These are phyloP conservation scores for Gentiana dahurica DNA, from an alignment of 257 asterid genomes.

Conservation along the genomic window DNA sequence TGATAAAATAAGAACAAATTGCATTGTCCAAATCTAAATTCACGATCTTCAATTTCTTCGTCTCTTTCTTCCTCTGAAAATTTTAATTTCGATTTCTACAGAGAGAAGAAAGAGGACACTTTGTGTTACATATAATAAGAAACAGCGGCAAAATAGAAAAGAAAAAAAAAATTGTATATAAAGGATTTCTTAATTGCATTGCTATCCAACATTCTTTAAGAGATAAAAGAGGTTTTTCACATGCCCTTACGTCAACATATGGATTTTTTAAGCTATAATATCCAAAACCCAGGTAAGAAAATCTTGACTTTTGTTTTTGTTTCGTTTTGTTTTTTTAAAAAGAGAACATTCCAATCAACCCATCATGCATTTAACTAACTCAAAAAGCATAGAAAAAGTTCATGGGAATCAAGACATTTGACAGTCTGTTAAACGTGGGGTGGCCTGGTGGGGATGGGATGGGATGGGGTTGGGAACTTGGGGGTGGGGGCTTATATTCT, in stretches of 20 bases:
- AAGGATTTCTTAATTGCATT: constrained; percentile 8
- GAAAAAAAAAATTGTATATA: background rate
- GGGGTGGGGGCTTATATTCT: constrained; percentile 47
- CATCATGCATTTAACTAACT: constrained; percentile 27
- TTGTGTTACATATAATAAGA: constrained; percentile 7
- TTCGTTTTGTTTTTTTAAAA: background rate
- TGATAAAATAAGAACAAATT: constrained; percentile 11
- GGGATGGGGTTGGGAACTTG: too few relatives aligned
- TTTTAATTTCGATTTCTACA: constrained; percentile 5
- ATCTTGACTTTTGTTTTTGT: constrained; percentile 4
- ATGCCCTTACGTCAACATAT: constrained; percentile 20
- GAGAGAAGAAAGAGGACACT: constrained; percentile 23
- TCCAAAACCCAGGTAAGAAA: constrained; percentile 11
- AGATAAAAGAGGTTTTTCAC: constrained; percentile 6
- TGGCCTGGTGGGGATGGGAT: too few relatives aligned
- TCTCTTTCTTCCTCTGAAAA: constrained; percentile 11
- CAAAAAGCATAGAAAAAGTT: constrained; percentile 26
- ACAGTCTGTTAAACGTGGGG: constrained; percentile 53
- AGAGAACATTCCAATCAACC: constrained; percentile 19
- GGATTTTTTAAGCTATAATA: constrained; percentile 21
- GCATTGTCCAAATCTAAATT: background rate
- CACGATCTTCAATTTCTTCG: background rate
- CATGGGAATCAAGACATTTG: constrained; percentile 61
- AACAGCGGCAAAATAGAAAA: background rate
- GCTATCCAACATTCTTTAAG: constrained; percentile 37